Conservation (phyloP, 2,329 filamentous ascomycete genomes). For the Colletotrichum chlorophyti region DNA sequence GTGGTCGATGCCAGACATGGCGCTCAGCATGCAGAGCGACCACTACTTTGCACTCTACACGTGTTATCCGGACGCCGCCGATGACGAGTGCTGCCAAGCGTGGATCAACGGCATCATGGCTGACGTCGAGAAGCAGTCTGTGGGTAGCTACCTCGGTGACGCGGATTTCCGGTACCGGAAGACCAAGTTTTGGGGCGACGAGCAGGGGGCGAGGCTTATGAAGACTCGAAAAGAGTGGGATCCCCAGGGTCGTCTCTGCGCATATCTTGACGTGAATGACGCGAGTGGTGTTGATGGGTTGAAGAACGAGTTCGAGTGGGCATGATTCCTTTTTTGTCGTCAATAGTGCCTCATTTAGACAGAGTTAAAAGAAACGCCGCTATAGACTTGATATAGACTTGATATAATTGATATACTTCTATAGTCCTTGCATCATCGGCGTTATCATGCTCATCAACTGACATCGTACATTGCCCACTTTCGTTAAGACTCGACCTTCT, state of each 20-base stretch:
- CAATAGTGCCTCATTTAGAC: background rate
- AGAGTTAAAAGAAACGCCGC: no score
- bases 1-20: constrained; percentile 53
- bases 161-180: constrained; percentile 56
- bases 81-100: constrained; percentile 48
- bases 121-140: constrained; percentile 45
- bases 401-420: background rate
- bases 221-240: constrained; percentile 51
- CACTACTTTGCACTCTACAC: constrained; percentile 63
- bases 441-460: background rate
- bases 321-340: no score
- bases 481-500: constrained; percentile 6
- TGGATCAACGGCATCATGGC: constrained; percentile 53
- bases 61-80: constrained; percentile 52
- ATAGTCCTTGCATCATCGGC: background rate
- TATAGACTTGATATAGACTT: background rate
- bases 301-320: constrained; percentile 47
- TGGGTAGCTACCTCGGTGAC: constrained; percentile 62
- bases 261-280: constrained; percentile 54
- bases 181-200: constrained; percentile 55
- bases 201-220: constrained; percentile 48
- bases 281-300: constrained; percentile 51
- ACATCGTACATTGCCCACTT: background rate
- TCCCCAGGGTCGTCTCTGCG: constrained; percentile 42
- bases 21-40: constrained; percentile 59